Evolutionary conservation across 1,284 basidiomycete genomes (phyloP), one percentile per base, ranked within the genome.

Genomic region (Mycena sp.): DNA sequence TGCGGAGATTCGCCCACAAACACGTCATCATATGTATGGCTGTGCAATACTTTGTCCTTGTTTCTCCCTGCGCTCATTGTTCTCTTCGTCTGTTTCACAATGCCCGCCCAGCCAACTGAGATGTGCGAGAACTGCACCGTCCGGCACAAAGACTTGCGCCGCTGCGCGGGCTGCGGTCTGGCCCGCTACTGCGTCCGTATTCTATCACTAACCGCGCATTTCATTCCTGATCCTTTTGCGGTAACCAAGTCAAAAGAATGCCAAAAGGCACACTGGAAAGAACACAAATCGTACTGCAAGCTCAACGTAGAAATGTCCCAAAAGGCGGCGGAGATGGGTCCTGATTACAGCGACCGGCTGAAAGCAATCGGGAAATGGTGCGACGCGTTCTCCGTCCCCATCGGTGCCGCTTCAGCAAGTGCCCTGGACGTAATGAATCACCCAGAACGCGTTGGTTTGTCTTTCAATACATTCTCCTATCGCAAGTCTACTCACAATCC

Each of bases 241-340:
- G n/a, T 9, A 35, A 35, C 32, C 32, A 9, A 35, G 60, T 49
- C 60, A 6, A 45, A 46, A 41, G 52, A 49, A 45, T 62, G 60
- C 19, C 60, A 62, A 48, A 62, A 51, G 35, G 52, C 44, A 3
- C 60, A 62, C 45, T 62, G 60, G 60, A 62, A 62, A 50, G 25
- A 38, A 23, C 60, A 62, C 48, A 62, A 62, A 38, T 46, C 51
- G 35, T 40, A 49, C 52, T 62, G 60, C 28, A 23, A 17, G 28
- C 11, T 23, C 25, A 62, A 56, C 28, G 28, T 56, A 16, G 17
- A 30, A n/a, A n/a, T 29, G 19, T 19, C 25, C n/a, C 28, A 32
- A 28, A 19, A 57, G 12, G 60, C 51, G 17, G 38, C 14, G 45
- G 32, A 17, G n/a, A 14, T 49, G 23, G 60, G 60, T 6, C 25